phyloP scores from a whole-genome alignment of 345 rosid genomes.

The Hevea brasiliensis region DNA sequence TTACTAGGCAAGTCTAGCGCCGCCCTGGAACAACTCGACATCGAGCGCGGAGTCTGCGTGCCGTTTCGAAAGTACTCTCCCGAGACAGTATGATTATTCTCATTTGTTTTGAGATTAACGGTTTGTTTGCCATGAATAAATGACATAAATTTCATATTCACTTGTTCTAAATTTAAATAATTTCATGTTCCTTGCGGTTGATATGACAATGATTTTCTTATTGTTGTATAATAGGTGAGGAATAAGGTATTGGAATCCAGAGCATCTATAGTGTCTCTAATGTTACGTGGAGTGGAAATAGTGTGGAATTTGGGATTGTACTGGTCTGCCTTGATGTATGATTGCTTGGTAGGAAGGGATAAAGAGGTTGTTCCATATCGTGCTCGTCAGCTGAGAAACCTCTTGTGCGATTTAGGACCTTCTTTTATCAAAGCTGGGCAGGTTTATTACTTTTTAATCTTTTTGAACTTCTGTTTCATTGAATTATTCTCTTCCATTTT shows the following conservation, averaged over 20 bases:
- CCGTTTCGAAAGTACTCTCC: slow-evolving; percentile 98
- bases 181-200: not conserved
- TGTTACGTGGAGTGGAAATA: slow-evolving; percentile 78
- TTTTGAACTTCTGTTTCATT: not conserved
- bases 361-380: slow-evolving; percentile 85
- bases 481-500: not conserved
- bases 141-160: too few relatives aligned
- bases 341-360: slow-evolving; percentile 85
- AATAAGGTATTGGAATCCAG: slow-evolving; percentile 77
- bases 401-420: slow-evolving; percentile 91
- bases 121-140: too few relatives aligned
- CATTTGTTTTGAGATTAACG: not conserved
- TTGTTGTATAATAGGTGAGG: slow-evolving; percentile 57
- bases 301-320: slow-evolving; percentile 91
- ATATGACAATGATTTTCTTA: slow-evolving; percentile 8
- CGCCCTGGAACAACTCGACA: slow-evolving; percentile 86
- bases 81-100: slow-evolving; percentile 60
- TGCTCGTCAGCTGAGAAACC: slow-evolving; percentile 91
- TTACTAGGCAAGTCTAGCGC: slow-evolving; percentile 39
- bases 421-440: slow-evolving; percentile 98
- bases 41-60: slow-evolving; percentile 95
- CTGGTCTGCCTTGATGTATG: slow-evolving; percentile 83
- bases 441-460: slow-evolving; percentile 37
- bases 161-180: not conserved
- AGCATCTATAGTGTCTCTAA: slow-evolving; percentile 63